phyloP scores from a whole-genome alignment of 768 basidiomycete genomes.

The Arthromyces matolae region DNA sequence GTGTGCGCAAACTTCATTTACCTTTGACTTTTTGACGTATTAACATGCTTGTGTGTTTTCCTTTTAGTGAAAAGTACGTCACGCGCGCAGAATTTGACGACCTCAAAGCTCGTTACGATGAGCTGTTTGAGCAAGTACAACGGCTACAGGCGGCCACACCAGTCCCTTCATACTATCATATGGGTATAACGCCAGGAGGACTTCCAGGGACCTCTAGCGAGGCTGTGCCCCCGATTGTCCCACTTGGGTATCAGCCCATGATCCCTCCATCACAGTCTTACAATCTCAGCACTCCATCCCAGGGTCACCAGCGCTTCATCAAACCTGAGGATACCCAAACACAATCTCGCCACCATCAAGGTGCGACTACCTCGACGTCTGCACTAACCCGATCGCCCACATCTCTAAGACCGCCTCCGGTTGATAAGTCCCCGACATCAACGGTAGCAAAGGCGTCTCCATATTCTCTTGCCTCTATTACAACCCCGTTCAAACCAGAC shows the following conservation, averaged over 20 bases:
- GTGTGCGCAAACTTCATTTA: conserved; percentile 47
- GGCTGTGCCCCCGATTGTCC: conserved; percentile 28
- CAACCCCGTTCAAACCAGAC: conserved; percentile 35
- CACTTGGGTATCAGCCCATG: conserved; percentile 31
- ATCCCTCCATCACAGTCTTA: conserved; percentile 31
- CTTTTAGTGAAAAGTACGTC: conserved; percentile 72
- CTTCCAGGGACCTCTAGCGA: conserved; percentile 29
- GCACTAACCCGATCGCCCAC: conserved; percentile 21
- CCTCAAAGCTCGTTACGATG: conserved; percentile 60
- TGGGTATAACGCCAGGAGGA: conserved; percentile 24
- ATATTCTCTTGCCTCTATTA: conserved; percentile 38
- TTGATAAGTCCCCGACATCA: conserved; percentile 23
- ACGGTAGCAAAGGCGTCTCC: conserved; percentile 30
- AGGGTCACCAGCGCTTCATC: conserved; percentile 24
- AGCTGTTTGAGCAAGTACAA: conserved; percentile 54
- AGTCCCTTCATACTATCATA: conserved; percentile 29
- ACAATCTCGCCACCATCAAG: conserved; percentile 20
- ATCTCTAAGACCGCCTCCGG: conserved; percentile 14
- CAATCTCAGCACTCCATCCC: conserved; percentile 19
- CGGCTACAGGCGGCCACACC: conserved; percentile 34
- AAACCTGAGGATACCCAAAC: conserved; percentile 25
- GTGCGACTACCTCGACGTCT: conserved; percentile 18
- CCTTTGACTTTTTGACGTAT: conserved; percentile 11
- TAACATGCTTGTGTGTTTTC: conserved; percentile 10
- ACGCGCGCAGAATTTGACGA: conserved; percentile 75